Conservation (phyloP, 345 rosid species). For the Barbarea vulgaris region DNA sequence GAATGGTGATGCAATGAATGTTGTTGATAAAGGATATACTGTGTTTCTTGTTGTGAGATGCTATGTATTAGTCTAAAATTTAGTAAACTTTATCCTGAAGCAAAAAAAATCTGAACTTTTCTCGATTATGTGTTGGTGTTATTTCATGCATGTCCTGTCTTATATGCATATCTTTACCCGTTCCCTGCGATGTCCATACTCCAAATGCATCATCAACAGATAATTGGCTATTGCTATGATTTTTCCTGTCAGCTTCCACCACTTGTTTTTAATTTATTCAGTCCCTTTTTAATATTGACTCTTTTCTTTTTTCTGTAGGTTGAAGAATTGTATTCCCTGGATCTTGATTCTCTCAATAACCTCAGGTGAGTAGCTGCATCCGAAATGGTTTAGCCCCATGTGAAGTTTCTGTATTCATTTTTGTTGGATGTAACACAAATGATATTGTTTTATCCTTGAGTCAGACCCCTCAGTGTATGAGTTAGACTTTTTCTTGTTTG, state of each 20-base stretch:
- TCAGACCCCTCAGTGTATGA: background rate
- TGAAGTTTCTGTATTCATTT: background rate
- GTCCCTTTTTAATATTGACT: background rate
- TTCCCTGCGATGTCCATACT: background rate
- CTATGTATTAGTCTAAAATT: background rate
- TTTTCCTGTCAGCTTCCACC: background rate
- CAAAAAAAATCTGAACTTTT: background rate
- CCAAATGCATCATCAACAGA: background rate
- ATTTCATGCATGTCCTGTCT: background rate
- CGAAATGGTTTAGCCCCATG: background rate
- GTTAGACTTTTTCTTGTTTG: background rate
- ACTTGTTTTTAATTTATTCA: background rate
- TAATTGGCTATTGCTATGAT: background rate
- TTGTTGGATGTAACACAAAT: background rate
- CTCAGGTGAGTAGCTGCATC: constrained; percentile 60
- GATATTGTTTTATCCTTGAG: background rate
- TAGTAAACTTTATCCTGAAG: background rate
- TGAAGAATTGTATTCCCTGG: constrained; percentile 93
- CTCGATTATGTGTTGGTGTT: background rate
- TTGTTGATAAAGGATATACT: background rate
- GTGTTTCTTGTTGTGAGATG: background rate
- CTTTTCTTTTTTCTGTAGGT: constrained; percentile 54
- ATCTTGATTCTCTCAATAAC: constrained; percentile 79
- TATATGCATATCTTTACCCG: background rate
- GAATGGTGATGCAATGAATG: background rate